Evolutionary conservation across 1,284 basidiomycete species (phyloP).

Genomic region (Papiliotrema flavescens): DNA sequence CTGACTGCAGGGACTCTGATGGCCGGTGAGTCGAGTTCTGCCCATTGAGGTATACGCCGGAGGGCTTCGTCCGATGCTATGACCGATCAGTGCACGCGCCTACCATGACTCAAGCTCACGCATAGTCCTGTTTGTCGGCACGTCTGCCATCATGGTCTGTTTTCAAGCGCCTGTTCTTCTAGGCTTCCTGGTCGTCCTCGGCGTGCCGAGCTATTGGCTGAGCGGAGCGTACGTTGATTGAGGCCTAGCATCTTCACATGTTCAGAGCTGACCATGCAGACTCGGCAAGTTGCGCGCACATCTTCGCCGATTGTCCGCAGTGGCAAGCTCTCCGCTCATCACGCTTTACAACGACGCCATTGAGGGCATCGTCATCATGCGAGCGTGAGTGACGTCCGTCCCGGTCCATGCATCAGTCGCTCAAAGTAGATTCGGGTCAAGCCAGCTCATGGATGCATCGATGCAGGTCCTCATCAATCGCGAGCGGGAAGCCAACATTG

Average conservation of each 20-base stretch:
- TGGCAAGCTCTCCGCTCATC: constrained; percentile 48
- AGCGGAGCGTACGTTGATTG: constrained; percentile 24
- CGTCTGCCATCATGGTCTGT: constrained; percentile 19
- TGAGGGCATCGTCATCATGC: constrained; percentile 50
- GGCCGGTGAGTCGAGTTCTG: constrained; percentile 11
- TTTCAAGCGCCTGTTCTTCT: constrained; percentile 34
- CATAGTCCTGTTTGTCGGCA: constrained; percentile 7
- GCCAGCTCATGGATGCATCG: constrained; percentile 36
- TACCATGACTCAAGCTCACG: background rate
- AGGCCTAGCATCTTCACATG: background rate
- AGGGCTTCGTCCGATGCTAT: too few relatives aligned
- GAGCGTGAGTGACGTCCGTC: constrained; percentile 35
- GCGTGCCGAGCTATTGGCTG: constrained; percentile 29
- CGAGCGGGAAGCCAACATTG: constrained; percentile 31
- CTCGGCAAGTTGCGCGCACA: constrained; percentile 43
- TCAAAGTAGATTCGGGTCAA: constrained; percentile 32
- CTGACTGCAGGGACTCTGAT: constrained; percentile 12
- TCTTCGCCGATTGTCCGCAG: constrained; percentile 37
- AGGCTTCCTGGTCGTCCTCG: constrained; percentile 22
- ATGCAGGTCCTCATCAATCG: constrained; percentile 39
- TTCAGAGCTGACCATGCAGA: constrained; percentile 9
- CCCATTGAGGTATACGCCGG: background rate
- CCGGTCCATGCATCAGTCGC: background rate
- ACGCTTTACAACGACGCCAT: constrained; percentile 50
- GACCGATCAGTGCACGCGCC: too few relatives aligned